Evolutionary conservation across 108 stramenopile species (phyloP).

Genomic region (Fistulifera pelliculosa): DNA sequence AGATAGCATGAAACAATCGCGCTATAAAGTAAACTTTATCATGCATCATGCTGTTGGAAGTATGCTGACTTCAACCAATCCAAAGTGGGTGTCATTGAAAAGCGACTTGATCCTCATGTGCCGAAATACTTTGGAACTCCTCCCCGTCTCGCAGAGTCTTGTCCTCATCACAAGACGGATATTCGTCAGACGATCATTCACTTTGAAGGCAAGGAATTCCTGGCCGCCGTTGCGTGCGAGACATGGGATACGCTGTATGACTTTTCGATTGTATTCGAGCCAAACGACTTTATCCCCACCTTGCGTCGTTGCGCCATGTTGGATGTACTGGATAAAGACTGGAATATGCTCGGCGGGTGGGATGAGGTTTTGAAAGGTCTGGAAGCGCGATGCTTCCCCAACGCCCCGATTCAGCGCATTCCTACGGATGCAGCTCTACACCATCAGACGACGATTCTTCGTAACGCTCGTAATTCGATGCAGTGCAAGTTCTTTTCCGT

Average conservation of each 20-base stretch:
- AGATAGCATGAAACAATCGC: conserved; percentile 8
- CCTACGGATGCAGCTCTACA: conserved; percentile 16
- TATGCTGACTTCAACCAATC: conserved; percentile 3
- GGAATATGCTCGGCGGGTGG: conserved; percentile 31
- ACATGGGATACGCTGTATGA: conserved; percentile 26
- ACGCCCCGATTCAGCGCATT: conserved; percentile 12
- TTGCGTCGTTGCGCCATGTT: conserved; percentile 29
- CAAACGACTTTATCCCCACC: conserved; percentile 14
- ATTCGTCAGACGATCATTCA: conserved; percentile 8
- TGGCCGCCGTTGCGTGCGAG: conserved; percentile 16
- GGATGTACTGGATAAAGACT: conserved; percentile 29
- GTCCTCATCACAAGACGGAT: conserved; percentile 14
- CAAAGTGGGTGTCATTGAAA: conserved; percentile 6
- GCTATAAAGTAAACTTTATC: conserved; percentile 11
- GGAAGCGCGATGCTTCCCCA: conserved; percentile 13
- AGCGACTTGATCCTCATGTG: not conserved
- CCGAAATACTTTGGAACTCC: conserved; percentile 6
- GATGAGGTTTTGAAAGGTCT: conserved; percentile 15
- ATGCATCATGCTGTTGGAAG: conserved; percentile 11
- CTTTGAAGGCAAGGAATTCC: conserved; percentile 26
- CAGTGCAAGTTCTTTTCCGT: conserved; percentile 24
- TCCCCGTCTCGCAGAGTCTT: conserved; percentile 11
- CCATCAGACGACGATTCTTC: conserved; percentile 12
- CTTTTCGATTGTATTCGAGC: conserved; percentile 11
- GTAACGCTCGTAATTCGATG: conserved; percentile 30